These are phyloP conservation scores for Solanum corneliomulleri DNA, from an alignment of 257 asterid genomes.

Conservation along the genomic window DNA sequence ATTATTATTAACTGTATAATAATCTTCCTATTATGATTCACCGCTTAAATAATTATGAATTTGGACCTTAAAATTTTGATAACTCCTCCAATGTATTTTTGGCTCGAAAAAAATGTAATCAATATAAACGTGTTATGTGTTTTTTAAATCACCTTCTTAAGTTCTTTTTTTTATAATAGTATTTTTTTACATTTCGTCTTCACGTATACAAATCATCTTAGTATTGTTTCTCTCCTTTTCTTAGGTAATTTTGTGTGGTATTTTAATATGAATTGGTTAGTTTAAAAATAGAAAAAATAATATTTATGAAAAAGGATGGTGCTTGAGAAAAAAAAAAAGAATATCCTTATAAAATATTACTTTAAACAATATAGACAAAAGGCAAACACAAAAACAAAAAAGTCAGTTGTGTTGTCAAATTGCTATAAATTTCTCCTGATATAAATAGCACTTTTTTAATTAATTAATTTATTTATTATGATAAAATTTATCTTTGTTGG, in stretches of 20 bases:
- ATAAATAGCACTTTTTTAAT: background rate
- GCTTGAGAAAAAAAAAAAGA: background rate
- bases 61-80: background rate
- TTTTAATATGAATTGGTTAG: background rate
- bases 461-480: background rate
- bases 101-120: too few species aligned
- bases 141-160: too few species aligned
- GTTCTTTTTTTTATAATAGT: too few species aligned
- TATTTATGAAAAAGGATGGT: background rate
- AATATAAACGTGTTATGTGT: too few species aligned
- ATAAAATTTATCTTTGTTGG: background rate
- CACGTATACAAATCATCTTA: background rate
- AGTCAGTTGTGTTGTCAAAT: background rate
- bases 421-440: background rate
- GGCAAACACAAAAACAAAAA: background rate
- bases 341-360: background rate
- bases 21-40: too few species aligned
- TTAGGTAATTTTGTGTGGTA: background rate
- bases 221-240: too few species aligned
- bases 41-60: background rate
- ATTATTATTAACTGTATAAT: too few species aligned
- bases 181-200: too few species aligned
- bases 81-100: background rate
- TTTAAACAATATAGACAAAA: background rate
- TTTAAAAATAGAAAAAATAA: background rate